These are phyloP conservation scores for Globisporangium splendens DNA, from an alignment of 352 stramenopile species.

Conservation along the genomic window DNA sequence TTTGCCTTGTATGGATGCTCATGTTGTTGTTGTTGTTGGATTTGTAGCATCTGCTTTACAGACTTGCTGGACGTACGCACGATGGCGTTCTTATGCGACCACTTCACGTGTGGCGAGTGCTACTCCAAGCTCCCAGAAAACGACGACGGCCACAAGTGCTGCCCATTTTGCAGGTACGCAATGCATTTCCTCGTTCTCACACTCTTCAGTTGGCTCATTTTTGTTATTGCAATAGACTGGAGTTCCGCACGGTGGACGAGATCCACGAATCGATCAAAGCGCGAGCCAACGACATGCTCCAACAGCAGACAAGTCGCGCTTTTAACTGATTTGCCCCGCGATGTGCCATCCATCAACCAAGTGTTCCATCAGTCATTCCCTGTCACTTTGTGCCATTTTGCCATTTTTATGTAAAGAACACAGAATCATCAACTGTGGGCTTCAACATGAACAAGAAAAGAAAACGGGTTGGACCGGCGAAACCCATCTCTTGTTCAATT, in stretches of 20 bases:
- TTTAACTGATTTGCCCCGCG: not conserved
- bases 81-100: constrained; percentile 62
- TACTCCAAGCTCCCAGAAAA: constrained; percentile 46
- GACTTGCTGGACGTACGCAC: constrained; percentile 48
- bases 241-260: constrained; percentile 27
- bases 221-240: constrained; percentile 9
- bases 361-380: too few species aligned
- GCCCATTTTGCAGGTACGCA: constrained; percentile 56
- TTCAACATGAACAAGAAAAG: too few species aligned
- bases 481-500: too few species aligned
- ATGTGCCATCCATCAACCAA: not conserved
- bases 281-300: constrained; percentile 27
- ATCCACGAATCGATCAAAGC: constrained; percentile 53
- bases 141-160: constrained; percentile 47
- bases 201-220: not conserved
- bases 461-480: too few species aligned
- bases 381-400: too few species aligned
- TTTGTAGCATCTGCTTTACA: constrained; percentile 60
- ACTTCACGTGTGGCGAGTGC: constrained; percentile 60
- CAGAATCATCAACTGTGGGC: too few species aligned
- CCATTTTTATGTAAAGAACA: too few species aligned
- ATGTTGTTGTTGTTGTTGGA: not conserved
- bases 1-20: not conserved
- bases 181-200: not conserved
- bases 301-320: not conserved